These are phyloP conservation scores for Prunus yedoensis DNA, from an alignment of 331 rosid species.

Conservation along the genomic window DNA sequence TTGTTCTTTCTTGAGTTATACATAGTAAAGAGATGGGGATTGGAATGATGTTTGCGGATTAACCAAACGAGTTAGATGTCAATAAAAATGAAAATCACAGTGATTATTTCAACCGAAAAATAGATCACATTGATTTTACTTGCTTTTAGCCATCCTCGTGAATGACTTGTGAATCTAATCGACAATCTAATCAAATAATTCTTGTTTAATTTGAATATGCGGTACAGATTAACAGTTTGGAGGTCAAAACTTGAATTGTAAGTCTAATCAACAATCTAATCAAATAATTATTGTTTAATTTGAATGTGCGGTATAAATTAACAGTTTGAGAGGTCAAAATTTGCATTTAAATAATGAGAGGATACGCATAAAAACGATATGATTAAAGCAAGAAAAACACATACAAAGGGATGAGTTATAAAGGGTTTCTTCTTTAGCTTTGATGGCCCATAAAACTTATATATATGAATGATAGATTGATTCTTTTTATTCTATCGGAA, in stretches of 20 bases:
- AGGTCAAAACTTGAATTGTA: no score
- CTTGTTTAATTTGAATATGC: no score
- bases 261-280: no score
- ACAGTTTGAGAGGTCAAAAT: no score
- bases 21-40: background rate
- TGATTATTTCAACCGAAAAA: background rate
- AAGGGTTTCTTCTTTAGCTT: conserved; percentile 7
- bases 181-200: no score
- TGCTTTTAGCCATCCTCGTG: no score
- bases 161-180: no score
- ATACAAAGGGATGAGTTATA: conserved; percentile 13
- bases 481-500: conserved; percentile 9
- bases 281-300: no score
- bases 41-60: background rate
- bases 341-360: background rate
- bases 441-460: conserved; percentile 18
- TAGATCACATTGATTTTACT: no score
- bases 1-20: background rate
- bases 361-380: background rate
- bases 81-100: conserved; percentile 5
- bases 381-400: conserved; percentile 16
- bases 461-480: conserved; percentile 7
- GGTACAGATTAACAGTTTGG: no score
- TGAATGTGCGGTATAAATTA: no score
- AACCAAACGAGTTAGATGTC: background rate